Conservation (phyloP, 148 eudicot genomes). For the Polygonum aviculare region DNA sequence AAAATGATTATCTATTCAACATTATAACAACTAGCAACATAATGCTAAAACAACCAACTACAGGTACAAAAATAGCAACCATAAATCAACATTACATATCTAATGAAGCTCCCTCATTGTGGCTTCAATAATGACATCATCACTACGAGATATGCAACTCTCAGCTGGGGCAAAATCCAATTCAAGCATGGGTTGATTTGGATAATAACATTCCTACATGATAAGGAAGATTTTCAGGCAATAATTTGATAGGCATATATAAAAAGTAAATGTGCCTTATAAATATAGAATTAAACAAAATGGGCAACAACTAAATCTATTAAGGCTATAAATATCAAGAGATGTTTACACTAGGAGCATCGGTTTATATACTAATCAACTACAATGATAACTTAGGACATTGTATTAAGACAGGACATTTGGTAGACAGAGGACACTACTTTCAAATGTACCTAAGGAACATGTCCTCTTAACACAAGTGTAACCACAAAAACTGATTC, state of each 20-base stretch:
- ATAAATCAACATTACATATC: no score
- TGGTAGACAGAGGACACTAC: neutral
- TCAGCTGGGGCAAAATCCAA: conserved; percentile 99
- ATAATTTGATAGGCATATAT: neutral
- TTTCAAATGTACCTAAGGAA: neutral
- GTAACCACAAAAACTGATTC: neutral
- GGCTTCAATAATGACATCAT: conserved; percentile 79
- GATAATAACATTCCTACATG: conserved; percentile 80
- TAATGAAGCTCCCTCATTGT: conserved; percentile 75
- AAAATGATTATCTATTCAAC: no score
- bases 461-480: neutral
- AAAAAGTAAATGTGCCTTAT: neutral
- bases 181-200: conserved; percentile 86
- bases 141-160: conserved; percentile 81
- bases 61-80: no score
- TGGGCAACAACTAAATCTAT: no score
- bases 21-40: no score
- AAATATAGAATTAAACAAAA: neutral
- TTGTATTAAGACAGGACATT: neutral
- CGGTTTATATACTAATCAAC: neutral
- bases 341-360: neutral
- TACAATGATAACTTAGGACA: neutral
- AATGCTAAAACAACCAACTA: no score
- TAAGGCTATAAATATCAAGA: neutral
- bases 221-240: neutral